Evolutionary conservation across 1,139 yeast species (phyloP), one percentile per base, ranked within the genome.

Genomic region (Debaryomyces robertsiae): DNA sequence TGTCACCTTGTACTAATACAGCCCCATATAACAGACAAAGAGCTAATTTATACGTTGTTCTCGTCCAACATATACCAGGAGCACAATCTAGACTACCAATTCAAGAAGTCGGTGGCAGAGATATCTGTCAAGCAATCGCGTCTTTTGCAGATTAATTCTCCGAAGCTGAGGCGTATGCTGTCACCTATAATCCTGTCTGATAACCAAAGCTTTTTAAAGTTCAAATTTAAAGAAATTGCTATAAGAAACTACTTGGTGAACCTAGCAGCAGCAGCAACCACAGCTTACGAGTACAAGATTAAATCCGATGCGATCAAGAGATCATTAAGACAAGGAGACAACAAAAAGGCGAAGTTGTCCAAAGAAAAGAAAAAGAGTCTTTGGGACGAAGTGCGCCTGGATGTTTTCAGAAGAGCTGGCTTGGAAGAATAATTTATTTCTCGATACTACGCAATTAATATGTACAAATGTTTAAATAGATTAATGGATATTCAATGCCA

Each of bases 251-350:
- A 74, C 46, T 58, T 77, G 42, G 63, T 77, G 14, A 77, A 77
- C 52, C 59, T 77, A 42, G 75, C 79, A 5, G 81, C 80, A 3
- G 82, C 81, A 2, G 77, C 81, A 3, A 75, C 79, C 25, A 77
- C 82, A 0, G 75, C 79, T 4, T 66, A 71, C 45, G 82, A 77
- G 48, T 77, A 74, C 52, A 72, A 74, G 46, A 48, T 66, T 29
- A 64, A 66, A 46, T 49, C 67, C 13, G 70, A 66, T 41, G 61
- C 57, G n/a, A 45, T 67, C 36, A 71, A 71, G 46, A 48, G 53
- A 33, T 48, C 53, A 22, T 46, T 65, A 38, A 55, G 53, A 32
- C 46, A 49, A 36, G 53, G 51, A 9, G 52, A 46, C 4, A 60
- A 59, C 27, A 63, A 63, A 38, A 68, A 63, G 46, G 58, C 58